These are phyloP conservation scores for Saccharomyces hybrid DNA, from an alignment of 1,139 yeast species.

Conservation along the genomic window DNA sequence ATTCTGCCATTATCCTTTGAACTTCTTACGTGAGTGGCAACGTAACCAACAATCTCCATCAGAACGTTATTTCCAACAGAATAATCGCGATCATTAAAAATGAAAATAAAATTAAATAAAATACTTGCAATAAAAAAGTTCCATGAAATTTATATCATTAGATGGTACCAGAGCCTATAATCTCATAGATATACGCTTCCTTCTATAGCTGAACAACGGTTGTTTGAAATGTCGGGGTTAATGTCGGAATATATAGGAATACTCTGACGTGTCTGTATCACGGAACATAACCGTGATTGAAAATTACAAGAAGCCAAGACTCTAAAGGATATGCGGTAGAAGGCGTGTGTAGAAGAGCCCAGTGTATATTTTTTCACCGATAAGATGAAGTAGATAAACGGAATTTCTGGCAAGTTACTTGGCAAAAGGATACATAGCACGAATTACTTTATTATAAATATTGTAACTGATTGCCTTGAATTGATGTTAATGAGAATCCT, in stretches of 20 bases:
- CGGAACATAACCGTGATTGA: background rate
- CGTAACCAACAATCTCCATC: background rate
- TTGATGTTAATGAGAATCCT: background rate
- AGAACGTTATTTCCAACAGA: background rate
- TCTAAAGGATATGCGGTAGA: background rate
- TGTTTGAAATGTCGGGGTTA: background rate
- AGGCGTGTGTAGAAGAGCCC: background rate
- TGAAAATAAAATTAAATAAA: too few species aligned
- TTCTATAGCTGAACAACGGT: background rate
- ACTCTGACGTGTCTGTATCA: background rate
- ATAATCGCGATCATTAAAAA: too few species aligned
- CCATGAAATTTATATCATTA: background rate
- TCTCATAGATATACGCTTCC: background rate
- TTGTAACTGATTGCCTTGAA: background rate
- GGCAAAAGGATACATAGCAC: background rate
- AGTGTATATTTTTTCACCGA: background rate
- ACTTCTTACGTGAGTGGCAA: background rate
- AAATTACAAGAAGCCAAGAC: background rate
- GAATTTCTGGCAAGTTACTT: background rate
- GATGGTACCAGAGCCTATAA: background rate
- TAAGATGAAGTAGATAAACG: background rate
- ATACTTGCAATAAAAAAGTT: too few species aligned
- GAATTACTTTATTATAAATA: too few species aligned
- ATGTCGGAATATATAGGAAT: background rate
- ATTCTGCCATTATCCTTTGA: background rate